A percentile compares a stretch with the other conserved stretches of the same genome.
These are phyloP conservation scores for Trichodelitschia bisporula DNA, from an alignment of 495 filamentous ascomycete genomes.

Conservation along the genomic window DNA sequence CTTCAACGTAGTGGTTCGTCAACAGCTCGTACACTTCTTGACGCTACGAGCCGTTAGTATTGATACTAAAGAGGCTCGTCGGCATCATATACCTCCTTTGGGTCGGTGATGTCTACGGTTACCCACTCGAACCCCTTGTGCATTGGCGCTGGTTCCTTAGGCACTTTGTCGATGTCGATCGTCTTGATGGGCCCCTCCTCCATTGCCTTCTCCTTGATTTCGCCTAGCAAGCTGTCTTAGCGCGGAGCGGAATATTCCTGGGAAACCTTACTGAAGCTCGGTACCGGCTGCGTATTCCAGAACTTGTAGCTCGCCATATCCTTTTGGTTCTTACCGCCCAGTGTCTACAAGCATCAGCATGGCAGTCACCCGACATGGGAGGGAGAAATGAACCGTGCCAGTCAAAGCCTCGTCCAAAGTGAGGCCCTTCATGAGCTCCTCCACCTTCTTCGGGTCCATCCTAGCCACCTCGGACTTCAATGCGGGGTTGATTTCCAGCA, in stretches of 20 bases:
- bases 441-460: slow-evolving; percentile 16
- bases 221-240: no score
- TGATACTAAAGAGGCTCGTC: no score
- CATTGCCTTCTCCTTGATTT: slow-evolving; percentile 14
- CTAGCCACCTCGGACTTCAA: slow-evolving; percentile 27
- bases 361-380: slow-evolving; percentile 5
- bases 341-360: slow-evolving; percentile 8
- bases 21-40: slow-evolving; percentile 76
- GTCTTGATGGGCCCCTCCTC: slow-evolving; percentile 38
- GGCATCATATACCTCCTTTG: slow-evolving; percentile 22
- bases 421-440: slow-evolving; percentile 44
- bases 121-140: slow-evolving; percentile 80
- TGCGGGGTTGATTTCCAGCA: slow-evolving; percentile 35
- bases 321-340: slow-evolving; percentile 66
- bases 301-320: slow-evolving; percentile 96
- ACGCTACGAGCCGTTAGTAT: no score
- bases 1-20: slow-evolving; percentile 85
- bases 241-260: no score
- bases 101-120: slow-evolving; percentile 58
- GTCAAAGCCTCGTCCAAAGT: slow-evolving; percentile 61
- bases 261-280: slow-evolving; percentile 37
- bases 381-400: slow-evolving; percentile 26
- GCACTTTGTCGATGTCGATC: slow-evolving; percentile 50
- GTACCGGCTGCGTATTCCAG: slow-evolving; percentile 92
- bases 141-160: slow-evolving; percentile 37